Evolutionary conservation across 495 filamentous ascomycete species (phyloP), one percentile per base, ranked within the genome.

Genomic region (Hypoxylon lienhwacheense): DNA sequence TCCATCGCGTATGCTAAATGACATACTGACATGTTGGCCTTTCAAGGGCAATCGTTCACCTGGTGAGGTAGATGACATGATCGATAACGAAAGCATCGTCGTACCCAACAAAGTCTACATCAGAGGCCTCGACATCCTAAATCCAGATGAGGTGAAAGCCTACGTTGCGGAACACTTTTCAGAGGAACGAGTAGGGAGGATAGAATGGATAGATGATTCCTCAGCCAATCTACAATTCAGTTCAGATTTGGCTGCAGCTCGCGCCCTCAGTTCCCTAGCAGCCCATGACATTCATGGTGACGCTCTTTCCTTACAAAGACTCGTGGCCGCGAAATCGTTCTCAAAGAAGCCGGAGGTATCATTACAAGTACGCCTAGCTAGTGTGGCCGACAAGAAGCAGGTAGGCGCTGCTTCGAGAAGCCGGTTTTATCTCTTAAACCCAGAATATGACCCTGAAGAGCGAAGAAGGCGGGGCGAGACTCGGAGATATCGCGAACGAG

Each of bases 171-270:
- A 88, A 44, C 81, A 91, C 66, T 88, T 82, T 62, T 62, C 77
- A 10, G 56, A 68, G 2, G 72, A 79, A 10, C 57, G 65, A 4
- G 79, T 86, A 21, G 65, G 73, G 16, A 79, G 81, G 14, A 73
- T 97, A 58, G 89, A 97, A 70, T 98, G 93, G 93, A 91, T 98
- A 54, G 87, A 98, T 61, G 93, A 98, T 66, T 86, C 81, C 12
- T 93, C 91, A 0, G 89, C 90, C 52, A 97, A 96, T 59, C 67
- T 96, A 24, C 65, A 92, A 33, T 98, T 90, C 74, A 80, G 77
- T 17, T 70, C 86, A 14, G 82, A 85, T n/a, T 47, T 48, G 7
- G 64, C 78, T n/a, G 92, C 91, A 0, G 60, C 78, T 1, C 75
- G 82, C 40, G 92, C 90, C 10, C 78, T 98, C n/a, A 64, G 73